Conservation (phyloP, 345 rosid genomes). For the Hypericum androsaemum region DNA sequence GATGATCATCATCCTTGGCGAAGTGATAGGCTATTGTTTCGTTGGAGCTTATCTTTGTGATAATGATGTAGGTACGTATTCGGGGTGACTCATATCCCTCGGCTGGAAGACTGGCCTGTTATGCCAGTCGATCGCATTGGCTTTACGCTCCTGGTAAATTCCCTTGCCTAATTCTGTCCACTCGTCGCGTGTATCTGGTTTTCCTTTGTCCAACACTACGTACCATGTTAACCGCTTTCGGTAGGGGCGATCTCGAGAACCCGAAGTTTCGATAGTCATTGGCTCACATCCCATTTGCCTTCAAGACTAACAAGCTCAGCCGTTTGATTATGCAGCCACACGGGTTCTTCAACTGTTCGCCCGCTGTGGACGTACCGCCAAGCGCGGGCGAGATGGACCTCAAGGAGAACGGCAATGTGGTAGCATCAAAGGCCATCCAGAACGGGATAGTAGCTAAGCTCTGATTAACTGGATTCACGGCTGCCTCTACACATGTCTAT, state of each 20-base stretch:
- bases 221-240: no score
- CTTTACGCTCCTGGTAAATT: conserved; percentile 66
- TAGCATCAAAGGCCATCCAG: conserved; percentile 32
- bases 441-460: conserved; percentile 59
- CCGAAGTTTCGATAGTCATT: background rate
- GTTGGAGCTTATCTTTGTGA: background rate
- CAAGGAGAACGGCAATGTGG: conserved; percentile 41
- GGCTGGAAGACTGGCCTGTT: conserved; percentile 93
- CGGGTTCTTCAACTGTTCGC: conserved; percentile 92
- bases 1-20: no score
- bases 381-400: conserved; percentile 55
- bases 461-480: conserved; percentile 16
- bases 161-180: no score
- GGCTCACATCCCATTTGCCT: background rate
- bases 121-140: conserved; percentile 87
- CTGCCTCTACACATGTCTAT: no score
- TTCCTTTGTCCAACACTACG: no score
- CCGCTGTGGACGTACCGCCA: conserved; percentile 88
- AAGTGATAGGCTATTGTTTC: background rate
- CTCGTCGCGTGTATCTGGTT: no score
- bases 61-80: conserved; percentile 65
- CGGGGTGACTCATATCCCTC: conserved; percentile 80
- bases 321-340: conserved; percentile 55
- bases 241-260: no score
- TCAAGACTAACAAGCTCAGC: background rate